Percentiles rank a stretch among this genome's conserved stretches.
Conservation (phyloP, 2,329 filamentous ascomycete genomes). For the Ophiosphaerella herpotricha region DNA sequence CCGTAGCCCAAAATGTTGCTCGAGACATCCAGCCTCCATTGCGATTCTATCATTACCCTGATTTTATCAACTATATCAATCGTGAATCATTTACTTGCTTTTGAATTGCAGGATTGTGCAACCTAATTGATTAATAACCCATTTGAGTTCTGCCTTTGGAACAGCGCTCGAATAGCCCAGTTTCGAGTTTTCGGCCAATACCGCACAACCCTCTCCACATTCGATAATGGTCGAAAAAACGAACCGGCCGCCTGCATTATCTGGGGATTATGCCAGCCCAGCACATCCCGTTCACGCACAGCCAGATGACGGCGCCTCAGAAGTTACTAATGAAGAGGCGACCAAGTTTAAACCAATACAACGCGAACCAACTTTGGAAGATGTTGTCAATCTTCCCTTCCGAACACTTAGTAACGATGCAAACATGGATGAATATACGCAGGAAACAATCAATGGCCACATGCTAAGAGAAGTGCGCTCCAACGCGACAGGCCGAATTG, state of each 20-base stretch:
- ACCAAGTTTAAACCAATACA: slow-evolving; percentile 20
- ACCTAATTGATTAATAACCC: too few species aligned
- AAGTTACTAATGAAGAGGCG: slow-evolving; percentile 17
- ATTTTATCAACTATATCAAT: neutral
- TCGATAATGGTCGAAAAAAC: slow-evolving; percentile 11
- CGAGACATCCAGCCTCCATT: neutral
- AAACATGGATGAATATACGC: slow-evolving; percentile 66
- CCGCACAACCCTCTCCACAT: too few species aligned
- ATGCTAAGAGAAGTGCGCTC: slow-evolving; percentile 63
- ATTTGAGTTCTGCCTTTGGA: too few species aligned
- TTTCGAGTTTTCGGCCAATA: too few species aligned
- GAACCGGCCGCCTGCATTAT: slow-evolving; percentile 7
- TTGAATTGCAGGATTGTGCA: neutral
- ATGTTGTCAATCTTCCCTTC: slow-evolving; percentile 65
- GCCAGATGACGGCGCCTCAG: slow-evolving; percentile 16
- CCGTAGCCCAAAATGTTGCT: slow-evolving; percentile 1
- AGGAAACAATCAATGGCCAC: slow-evolving; percentile 64
- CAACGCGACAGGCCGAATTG: slow-evolving; percentile 56
- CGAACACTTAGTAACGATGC: slow-evolving; percentile 64
- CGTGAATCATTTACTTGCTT: neutral
- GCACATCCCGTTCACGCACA: slow-evolving; percentile 5
- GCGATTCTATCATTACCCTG: neutral
- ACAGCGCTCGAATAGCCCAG: too few species aligned
- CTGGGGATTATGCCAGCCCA: slow-evolving; percentile 18
- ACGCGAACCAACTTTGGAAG: slow-evolving; percentile 38